phyloP scores from a whole-genome alignment of 2,329 filamentous ascomycete genomes.

The Aureobasidium sp. region DNA sequence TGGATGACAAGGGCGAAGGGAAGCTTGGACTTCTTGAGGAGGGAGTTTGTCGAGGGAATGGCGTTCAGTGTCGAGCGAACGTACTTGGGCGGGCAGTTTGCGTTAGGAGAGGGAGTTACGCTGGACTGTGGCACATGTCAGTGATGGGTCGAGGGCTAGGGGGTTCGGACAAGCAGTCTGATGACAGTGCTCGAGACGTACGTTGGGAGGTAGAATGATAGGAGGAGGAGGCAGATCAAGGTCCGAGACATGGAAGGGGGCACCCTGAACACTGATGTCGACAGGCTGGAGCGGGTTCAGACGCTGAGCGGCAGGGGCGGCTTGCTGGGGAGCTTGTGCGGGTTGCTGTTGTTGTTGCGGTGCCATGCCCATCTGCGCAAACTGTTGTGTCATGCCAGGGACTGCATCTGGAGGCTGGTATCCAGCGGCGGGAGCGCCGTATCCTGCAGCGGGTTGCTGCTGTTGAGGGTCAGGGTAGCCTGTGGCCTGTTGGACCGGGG shows the following conservation, averaged over 20 bases:
- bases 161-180: neutral
- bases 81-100: constrained; percentile 90
- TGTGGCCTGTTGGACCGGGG: constrained; percentile 22
- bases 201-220: constrained; percentile 84
- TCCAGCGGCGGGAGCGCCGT: constrained; percentile 43
- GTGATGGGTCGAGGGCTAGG: constrained; percentile 6
- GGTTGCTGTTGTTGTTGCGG: constrained; percentile 31
- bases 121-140: constrained; percentile 52
- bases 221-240: constrained; percentile 85
- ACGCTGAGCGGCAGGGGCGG: constrained; percentile 42
- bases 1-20: constrained; percentile 95
- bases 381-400: constrained; percentile 69
- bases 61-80: constrained; percentile 92
- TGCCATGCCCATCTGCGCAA: constrained; percentile 67
- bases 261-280: constrained; percentile 65
- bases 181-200: constrained; percentile 41
- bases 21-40: constrained; percentile 93
- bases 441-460: constrained; percentile 26
- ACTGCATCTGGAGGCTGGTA: constrained; percentile 57
- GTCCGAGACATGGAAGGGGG: constrained; percentile 90
- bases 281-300: constrained; percentile 89
- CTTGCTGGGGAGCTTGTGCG: constrained; percentile 43
- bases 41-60: constrained; percentile 81
- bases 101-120: constrained; percentile 80
- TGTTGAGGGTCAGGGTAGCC: constrained; percentile 22